A percentile compares a stretch with the other conserved stretches of the same genome.
Evolutionary conservation across 2,329 filamentous ascomycete species (phyloP).

Genomic region (Colletotrichum falcatum): DNA sequence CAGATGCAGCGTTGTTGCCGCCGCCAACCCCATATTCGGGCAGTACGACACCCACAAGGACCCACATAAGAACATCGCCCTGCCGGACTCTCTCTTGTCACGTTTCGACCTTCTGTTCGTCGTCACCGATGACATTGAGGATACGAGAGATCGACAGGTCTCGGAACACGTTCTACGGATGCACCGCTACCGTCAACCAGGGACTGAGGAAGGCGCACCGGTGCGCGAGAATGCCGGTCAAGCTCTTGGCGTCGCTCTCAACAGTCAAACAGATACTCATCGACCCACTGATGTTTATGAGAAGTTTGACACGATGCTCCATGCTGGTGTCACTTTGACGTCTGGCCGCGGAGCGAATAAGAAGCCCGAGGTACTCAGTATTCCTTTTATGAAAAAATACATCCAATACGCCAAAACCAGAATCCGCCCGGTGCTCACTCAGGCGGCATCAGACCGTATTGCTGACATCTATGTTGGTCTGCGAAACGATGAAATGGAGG

Average conservation of each 20-base stretch:
- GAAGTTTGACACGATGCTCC: slow-evolving; percentile 96
- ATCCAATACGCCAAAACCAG: slow-evolving; percentile 97
- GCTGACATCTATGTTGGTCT: slow-evolving; percentile 91
- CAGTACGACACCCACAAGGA: slow-evolving; percentile 99
- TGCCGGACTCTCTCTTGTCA: slow-evolving; percentile 94
- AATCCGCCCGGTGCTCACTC: slow-evolving; percentile 89
- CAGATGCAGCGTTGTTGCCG: slow-evolving; percentile 94
- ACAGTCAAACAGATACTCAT: slow-evolving; percentile 79
- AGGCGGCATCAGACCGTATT: slow-evolving; percentile 92
- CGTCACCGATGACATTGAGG: slow-evolving; percentile 98
- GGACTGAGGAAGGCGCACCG: slow-evolving; percentile 92
- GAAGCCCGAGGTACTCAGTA: slow-evolving; percentile 89
- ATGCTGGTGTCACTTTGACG: slow-evolving; percentile 86
- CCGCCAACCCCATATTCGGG: slow-evolving; percentile 96
- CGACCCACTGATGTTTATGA: slow-evolving; percentile 90
- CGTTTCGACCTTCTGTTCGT: slow-evolving; percentile 99
- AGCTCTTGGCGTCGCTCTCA: slow-evolving; percentile 86
- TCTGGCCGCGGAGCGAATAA: slow-evolving; percentile 79
- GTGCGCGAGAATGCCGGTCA: slow-evolving; percentile 90
- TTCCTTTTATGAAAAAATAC: slow-evolving; percentile 99
- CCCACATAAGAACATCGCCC: slow-evolving; percentile 96
- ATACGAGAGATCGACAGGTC: slow-evolving; percentile 87
- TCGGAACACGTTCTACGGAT: slow-evolving; percentile 98
- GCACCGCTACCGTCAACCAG: slow-evolving; percentile 94
- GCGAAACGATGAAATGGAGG: slow-evolving; percentile 94